phyloP scores from a whole-genome alignment of 75 land plant genomes.

The Sequoia sempervirens region DNA sequence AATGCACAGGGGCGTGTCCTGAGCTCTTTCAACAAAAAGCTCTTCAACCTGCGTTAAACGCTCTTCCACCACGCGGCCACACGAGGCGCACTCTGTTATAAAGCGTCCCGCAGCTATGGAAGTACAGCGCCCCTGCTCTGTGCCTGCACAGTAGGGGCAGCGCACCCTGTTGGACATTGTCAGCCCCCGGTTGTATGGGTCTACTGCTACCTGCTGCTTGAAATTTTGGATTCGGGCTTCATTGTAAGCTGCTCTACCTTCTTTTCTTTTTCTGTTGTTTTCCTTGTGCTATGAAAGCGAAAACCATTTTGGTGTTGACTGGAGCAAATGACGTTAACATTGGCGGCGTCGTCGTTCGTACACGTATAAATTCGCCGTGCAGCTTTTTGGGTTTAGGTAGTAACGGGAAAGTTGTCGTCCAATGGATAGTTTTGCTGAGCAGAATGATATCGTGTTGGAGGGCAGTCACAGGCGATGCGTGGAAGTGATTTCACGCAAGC shows the following conservation, averaged over 20 bases:
- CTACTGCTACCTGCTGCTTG: not conserved
- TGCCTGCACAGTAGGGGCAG: too few relatives aligned
- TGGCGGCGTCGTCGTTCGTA: not conserved
- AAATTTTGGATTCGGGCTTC: not conserved
- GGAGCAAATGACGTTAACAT: not conserved
- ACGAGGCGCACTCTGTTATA: too few relatives aligned
- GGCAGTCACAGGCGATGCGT: not conserved
- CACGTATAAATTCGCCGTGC: not conserved
- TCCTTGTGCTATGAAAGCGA: not conserved
- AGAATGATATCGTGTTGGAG: not conserved
- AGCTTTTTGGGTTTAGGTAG: not conserved
- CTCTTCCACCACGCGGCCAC: too few relatives aligned
- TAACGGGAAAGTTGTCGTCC: slow-evolving; percentile 1
- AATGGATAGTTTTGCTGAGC: not conserved
- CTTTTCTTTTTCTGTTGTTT: too few relatives aligned
- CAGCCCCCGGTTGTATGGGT: not conserved
- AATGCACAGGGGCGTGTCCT: too few relatives aligned
- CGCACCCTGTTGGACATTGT: too few relatives aligned
- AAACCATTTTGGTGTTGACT: not conserved
- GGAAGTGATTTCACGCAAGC: not conserved
- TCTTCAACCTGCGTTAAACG: too few relatives aligned
- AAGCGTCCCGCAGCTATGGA: too few relatives aligned
- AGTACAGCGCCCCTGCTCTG: too few relatives aligned
- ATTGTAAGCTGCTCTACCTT: not conserved
- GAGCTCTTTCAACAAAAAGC: too few relatives aligned